Evolutionary conservation across 2,329 filamentous ascomycete species (phyloP), one percentile per base, ranked within the genome.

Genomic region (Fusarium kyushuense): DNA sequence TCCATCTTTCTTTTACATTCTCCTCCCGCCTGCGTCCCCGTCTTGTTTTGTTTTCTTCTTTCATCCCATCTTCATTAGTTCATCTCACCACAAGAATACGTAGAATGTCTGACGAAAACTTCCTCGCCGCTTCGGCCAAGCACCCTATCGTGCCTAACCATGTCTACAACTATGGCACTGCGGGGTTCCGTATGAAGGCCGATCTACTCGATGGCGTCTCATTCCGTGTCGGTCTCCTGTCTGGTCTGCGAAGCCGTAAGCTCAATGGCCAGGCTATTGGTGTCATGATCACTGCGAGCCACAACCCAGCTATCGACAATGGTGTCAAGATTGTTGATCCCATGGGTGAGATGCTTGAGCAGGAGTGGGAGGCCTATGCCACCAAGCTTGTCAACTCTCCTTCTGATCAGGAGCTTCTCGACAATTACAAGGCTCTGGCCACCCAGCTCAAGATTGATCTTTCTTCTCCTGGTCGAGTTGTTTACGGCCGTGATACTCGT

Each of bases 311-410:
- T 33, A 86, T 89, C 73, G 94, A 97, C 81, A 97, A 97, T 79
- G 94, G 94, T 52, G 91, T 97, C 79, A 97, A 97, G 86, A 89
- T 99, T 72, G 93, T 99, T 67, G 96, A 99, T 79, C 96, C 96
- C 14, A 92, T 97, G 90, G 95, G 96, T 70, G 96, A 98, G 80
- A 98, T 98, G 96, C 87, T 97, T 49, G 93, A 96, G 87, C 90
- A 94, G 79, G 92, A 95, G 64, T 99, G 96, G 96, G 96, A 99
- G 82, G 84, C 85, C 36, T 90, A 94, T 79, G 94, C 94, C 54
- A 98, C 96, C 35, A 87, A 87, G 74, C 89, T 99, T 66, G 94
- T 97, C 76, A 99, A 99, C 80, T 90, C 92, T 67, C 82, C 88
- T 19, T 87, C 87, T 64, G 90, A 97, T 74, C 87, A 93, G 69